Percentiles rank a stretch among this genome's conserved stretches.
Conservation (phyloP, 371 early-diverging fungal species). For the Gilbertella persicaria region DNA sequence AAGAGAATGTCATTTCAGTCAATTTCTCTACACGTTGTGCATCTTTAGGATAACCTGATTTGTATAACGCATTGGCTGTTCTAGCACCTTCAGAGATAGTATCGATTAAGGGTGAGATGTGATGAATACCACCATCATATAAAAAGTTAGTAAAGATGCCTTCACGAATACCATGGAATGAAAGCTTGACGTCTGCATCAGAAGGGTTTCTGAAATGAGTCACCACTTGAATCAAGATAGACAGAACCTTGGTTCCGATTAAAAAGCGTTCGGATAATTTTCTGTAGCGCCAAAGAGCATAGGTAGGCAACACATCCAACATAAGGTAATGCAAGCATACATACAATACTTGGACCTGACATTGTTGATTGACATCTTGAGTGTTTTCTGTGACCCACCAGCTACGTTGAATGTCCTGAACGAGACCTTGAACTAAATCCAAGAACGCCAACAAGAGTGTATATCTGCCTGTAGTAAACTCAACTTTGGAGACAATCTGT, state of each 20-base stretch:
- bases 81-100: slow-evolving; percentile 34
- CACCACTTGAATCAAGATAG: slow-evolving; percentile 35
- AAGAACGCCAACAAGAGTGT: slow-evolving; percentile 38
- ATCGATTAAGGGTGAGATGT: slow-evolving; percentile 40
- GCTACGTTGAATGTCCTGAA: slow-evolving; percentile 37
- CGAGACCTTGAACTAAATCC: slow-evolving; percentile 41
- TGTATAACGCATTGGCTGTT: slow-evolving; percentile 35
- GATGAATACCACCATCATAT: slow-evolving; percentile 39
- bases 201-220: slow-evolving; percentile 23
- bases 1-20: slow-evolving; percentile 36
- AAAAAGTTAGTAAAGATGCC: slow-evolving; percentile 36
- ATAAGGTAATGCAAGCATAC: slow-evolving; percentile 40
- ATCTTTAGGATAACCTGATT: slow-evolving; percentile 26
- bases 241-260: slow-evolving; percentile 40
- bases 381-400: slow-evolving; percentile 31
- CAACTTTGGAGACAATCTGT: slow-evolving; percentile 34
- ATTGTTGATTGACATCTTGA: slow-evolving; percentile 8
- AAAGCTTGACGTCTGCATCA: not conserved
- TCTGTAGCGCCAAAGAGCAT: slow-evolving; percentile 47
- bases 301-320: slow-evolving; percentile 46
- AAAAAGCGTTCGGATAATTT: slow-evolving; percentile 40
- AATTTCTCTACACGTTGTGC: slow-evolving; percentile 33
- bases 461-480: slow-evolving; percentile 36
- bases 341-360: slow-evolving; percentile 30
- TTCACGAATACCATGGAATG: slow-evolving; percentile 29